A percentile compares a stretch with the other conserved stretches of the same genome.
Conservation (phyloP, 2,329 filamentous ascomycete genomes). For the Talaromyces sp. region DNA sequence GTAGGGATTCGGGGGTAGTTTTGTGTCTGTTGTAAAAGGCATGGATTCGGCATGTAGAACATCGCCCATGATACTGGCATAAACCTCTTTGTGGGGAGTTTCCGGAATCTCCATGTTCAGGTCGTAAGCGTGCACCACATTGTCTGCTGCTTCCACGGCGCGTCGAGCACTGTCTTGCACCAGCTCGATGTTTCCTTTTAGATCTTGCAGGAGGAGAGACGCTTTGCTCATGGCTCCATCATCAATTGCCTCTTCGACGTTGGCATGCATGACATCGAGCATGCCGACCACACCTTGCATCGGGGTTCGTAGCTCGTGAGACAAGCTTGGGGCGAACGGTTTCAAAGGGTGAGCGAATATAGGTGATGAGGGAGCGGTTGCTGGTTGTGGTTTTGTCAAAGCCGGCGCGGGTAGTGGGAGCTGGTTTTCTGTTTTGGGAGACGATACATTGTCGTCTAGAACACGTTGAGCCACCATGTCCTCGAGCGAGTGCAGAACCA, state of each 20-base stretch:
- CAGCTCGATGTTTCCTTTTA: slow-evolving; percentile 65
- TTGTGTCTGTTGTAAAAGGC: slow-evolving; percentile 34
- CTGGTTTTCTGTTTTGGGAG: slow-evolving; percentile 25
- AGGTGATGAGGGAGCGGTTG: slow-evolving; percentile 52
- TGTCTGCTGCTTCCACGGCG: slow-evolving; percentile 68
- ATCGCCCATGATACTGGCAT: slow-evolving; percentile 28
- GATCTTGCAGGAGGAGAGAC: slow-evolving; percentile 50
- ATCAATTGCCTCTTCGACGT: slow-evolving; percentile 60
- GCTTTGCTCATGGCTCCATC: slow-evolving; percentile 39
- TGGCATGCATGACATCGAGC: slow-evolving; percentile 71
- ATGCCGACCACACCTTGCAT: slow-evolving; percentile 74
- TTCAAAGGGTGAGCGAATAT: slow-evolving; percentile 59
- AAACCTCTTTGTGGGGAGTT: slow-evolving; percentile 44
- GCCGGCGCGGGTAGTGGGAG: slow-evolving; percentile 14
- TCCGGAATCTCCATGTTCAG: slow-evolving; percentile 71
- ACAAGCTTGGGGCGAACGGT: slow-evolving; percentile 66
- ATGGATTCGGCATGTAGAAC: slow-evolving; percentile 30
- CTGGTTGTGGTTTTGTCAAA: slow-evolving; percentile 28
- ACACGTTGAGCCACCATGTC: slow-evolving; percentile 59
- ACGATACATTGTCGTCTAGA: slow-evolving; percentile 48
- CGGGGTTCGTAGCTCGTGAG: slow-evolving; percentile 65
- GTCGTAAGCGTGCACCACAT: slow-evolving; percentile 70
- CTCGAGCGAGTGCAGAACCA: slow-evolving; percentile 63
- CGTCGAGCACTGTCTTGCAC: slow-evolving; percentile 68
- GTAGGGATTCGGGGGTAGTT: slow-evolving; percentile 38